Evolutionary conservation across 2,329 filamentous ascomycete genomes (phyloP).

Genomic region (Aspergillus sp.): DNA sequence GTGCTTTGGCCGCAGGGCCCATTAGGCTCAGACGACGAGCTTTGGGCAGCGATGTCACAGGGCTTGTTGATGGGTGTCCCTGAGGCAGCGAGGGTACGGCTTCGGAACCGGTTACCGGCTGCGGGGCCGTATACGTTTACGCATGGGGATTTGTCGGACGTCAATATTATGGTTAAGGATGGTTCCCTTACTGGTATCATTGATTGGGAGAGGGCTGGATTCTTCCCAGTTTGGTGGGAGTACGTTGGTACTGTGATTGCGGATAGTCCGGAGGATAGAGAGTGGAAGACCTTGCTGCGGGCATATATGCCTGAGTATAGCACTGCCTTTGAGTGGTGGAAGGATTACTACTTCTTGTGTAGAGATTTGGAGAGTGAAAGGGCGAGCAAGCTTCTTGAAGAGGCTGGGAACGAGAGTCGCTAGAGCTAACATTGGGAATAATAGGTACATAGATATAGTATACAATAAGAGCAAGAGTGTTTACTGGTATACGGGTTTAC

Average conservation of each 20-base stretch:
- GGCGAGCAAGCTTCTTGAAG: background rate
- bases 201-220: constrained; percentile 41
- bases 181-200: constrained; percentile 35
- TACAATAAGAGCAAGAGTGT: background rate
- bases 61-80: background rate
- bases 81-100: background rate
- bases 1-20: background rate
- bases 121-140: background rate
- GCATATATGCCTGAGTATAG: constrained; percentile 19
- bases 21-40: background rate
- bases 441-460: background rate
- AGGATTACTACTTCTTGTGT: constrained; percentile 9
- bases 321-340: constrained; percentile 16
- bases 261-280: constrained; percentile 14
- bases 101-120: background rate
- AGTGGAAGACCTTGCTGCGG: constrained; percentile 20
- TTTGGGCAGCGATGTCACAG: background rate
- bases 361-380: background rate
- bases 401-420: background rate
- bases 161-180: background rate
- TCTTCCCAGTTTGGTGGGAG: constrained; percentile 41
- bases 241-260: constrained; percentile 9
- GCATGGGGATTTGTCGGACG: background rate
- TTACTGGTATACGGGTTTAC: background rate
- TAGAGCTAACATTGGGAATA: background rate